Base-by-base conservation (phyloP, 2,329 filamentous ascomycete genomes). In the Neofusicoccum cordaticola region DNA sequence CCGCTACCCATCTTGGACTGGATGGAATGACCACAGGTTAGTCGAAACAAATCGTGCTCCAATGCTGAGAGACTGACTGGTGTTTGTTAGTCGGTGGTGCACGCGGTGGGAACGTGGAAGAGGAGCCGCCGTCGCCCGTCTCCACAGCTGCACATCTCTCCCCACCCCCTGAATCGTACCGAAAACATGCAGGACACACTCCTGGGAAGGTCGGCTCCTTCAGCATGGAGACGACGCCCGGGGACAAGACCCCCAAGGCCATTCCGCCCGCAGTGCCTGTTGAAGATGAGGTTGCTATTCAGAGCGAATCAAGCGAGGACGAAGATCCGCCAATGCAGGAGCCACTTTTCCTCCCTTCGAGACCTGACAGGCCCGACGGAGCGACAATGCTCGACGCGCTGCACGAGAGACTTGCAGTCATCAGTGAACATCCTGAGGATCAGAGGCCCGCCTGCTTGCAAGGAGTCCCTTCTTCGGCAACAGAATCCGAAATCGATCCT, bases 141-240 rank as follows among this genome's bases (percentile, higher is more conserved):
- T 70, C 73, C 13, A 75, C 74, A 22, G 68, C 71, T 31, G 69
- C 71, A 6, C 39, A 70, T 44, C 65, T 77, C 31, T 76, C 74
- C 6, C 76, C 76, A 1, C 66, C 77, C 4, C 75, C 75, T 9
- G 71, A 69, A 37, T 71, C 71, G 37, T 77, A 78, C 60, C 73
- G 53, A 39, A 71, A 72, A 34, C 71, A 75, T 66, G 76, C 76
- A 13, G 76, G 76, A 2, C 76, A 78, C 63, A 78, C 76, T 1
- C 76, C 76, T 12, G 65, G 67, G 5, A 62, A 66, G 31, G 69
- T 67, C 50, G 66, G 67, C 4, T 63, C 66, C 5, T 48, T 65
- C 47, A 65, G 63, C 45, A 39, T 48, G 19, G 45, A 44, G 8
- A 37, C 31, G 4, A 52, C 62, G 11, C 53, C 52, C 31, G 65